A percentile compares a stretch with the other conserved stretches of the same genome.
Evolutionary conservation across 2,329 filamentous ascomycete species (phyloP).

Genomic region (Trichoderma cornu-damae): DNA sequence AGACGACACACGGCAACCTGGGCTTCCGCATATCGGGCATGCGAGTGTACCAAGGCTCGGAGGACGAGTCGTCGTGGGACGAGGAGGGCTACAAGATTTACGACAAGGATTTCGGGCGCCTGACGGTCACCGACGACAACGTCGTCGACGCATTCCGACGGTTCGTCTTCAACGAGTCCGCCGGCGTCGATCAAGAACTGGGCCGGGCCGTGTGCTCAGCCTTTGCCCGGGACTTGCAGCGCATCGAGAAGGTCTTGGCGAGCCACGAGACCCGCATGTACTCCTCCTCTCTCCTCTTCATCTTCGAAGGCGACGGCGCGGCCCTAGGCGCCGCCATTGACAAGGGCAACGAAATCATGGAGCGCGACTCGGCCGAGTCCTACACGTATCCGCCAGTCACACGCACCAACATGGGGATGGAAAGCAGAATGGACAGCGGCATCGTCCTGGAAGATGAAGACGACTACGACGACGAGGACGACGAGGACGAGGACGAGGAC

Average conservation of each 20-base stretch:
- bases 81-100: slow-evolving; percentile 55
- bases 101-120: slow-evolving; percentile 58
- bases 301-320: slow-evolving; percentile 59
- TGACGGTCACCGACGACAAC: slow-evolving; percentile 48
- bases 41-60: slow-evolving; percentile 56
- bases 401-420: slow-evolving; percentile 41
- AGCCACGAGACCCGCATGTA: slow-evolving; percentile 59
- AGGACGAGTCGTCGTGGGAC: slow-evolving; percentile 47
- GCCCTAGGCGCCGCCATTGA: slow-evolving; percentile 49
- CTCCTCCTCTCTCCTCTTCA: slow-evolving; percentile 57
- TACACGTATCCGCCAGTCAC: slow-evolving; percentile 22
- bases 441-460: slow-evolving; percentile 45
- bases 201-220: slow-evolving; percentile 50
- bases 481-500: slow-evolving; percentile 40
- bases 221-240: slow-evolving; percentile 50
- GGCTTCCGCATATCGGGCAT: slow-evolving; percentile 63
- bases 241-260: slow-evolving; percentile 50
- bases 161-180: slow-evolving; percentile 54
- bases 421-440: slow-evolving; percentile 53
- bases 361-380: slow-evolving; percentile 40
- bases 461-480: slow-evolving; percentile 36
- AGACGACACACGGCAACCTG: slow-evolving; percentile 55
- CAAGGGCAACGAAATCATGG: slow-evolving; percentile 47
- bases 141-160: slow-evolving; percentile 49
- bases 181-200: slow-evolving; percentile 55